phyloP scores from a whole-genome alignment of 2,329 filamentous ascomycete species.

The Escovopsis sp. region DNA sequence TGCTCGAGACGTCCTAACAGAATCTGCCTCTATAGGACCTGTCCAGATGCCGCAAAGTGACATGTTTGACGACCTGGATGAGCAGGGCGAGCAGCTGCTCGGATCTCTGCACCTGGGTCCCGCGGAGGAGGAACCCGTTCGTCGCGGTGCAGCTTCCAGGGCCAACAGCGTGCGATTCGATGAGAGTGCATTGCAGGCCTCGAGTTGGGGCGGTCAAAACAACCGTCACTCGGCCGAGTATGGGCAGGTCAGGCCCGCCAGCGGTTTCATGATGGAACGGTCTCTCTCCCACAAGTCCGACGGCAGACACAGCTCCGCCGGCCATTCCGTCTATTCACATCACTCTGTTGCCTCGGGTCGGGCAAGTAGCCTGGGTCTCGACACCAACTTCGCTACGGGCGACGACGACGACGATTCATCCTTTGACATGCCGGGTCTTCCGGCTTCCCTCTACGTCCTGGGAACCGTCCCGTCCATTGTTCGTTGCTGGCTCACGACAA shows the following conservation, averaged over 20 bases:
- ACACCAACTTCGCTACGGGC: constrained; percentile 50
- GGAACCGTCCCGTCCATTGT: constrained; percentile 88
- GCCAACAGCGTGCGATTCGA: constrained; percentile 97
- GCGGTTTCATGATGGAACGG: constrained; percentile 80
- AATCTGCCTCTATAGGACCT: constrained; percentile 41
- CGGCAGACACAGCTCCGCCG: constrained; percentile 85
- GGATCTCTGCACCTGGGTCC: constrained; percentile 68
- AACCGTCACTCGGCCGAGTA: constrained; percentile 69
- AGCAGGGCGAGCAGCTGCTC: constrained; percentile 66
- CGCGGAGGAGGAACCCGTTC: constrained; percentile 70
- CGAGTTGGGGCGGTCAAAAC: constrained; percentile 62
- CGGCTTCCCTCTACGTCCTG: constrained; percentile 71
- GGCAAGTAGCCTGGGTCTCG: constrained; percentile 77
- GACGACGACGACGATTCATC: constrained; percentile 54
- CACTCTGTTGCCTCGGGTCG: constrained; percentile 63
- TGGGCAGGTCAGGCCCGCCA: constrained; percentile 57
- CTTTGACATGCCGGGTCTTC: constrained; percentile 57
- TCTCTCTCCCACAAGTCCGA: constrained; percentile 92
- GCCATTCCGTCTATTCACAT: constrained; percentile 56
- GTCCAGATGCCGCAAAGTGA: constrained; percentile 67
- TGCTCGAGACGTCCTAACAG: constrained; percentile 1
- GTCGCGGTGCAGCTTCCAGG: constrained; percentile 74
- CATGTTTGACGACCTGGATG: constrained; percentile 81
- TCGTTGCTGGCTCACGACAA: constrained; percentile 83
- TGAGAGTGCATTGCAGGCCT: constrained; percentile 83